Evolutionary conservation across 495 filamentous ascomycete genomes (phyloP).

Genomic region (Rostrohypoxylon terebratum): DNA sequence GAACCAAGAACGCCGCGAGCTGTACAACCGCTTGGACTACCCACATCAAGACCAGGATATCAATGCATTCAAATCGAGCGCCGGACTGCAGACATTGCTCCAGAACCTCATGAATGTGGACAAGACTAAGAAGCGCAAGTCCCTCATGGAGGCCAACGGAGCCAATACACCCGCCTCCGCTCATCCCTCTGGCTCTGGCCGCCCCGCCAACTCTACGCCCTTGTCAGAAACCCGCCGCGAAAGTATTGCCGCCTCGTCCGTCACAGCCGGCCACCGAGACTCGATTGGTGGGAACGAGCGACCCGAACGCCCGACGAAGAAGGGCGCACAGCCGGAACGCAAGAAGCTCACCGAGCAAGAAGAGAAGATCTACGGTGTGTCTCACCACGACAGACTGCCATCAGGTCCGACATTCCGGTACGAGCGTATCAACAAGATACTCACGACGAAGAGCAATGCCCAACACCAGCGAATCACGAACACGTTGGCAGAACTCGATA

Average conservation of each 20-base stretch:
- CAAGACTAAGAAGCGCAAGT: constrained; percentile 83
- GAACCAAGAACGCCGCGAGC: constrained; percentile 86
- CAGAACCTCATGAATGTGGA: constrained; percentile 82
- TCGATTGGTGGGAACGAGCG: constrained; percentile 61
- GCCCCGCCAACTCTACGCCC: constrained; percentile 51
- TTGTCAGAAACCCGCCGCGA: constrained; percentile 61
- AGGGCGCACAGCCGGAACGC: constrained; percentile 65
- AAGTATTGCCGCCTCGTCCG: constrained; percentile 60
- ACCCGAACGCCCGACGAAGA: constrained; percentile 61
- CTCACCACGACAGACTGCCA: constrained; percentile 86
- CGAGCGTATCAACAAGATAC: constrained; percentile 83
- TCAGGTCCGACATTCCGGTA: constrained; percentile 80
- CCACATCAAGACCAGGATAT: constrained; percentile 74
- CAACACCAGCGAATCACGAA: constrained; percentile 84
- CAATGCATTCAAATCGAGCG: constrained; percentile 80
- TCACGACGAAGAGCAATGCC: constrained; percentile 82
- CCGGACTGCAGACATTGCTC: constrained; percentile 81
- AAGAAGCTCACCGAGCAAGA: constrained; percentile 78
- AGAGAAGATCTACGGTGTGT: constrained; percentile 82
- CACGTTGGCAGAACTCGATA: constrained; percentile 80
- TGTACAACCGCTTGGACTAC: constrained; percentile 88
- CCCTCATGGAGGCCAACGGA: constrained; percentile 69
- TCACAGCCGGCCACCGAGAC: constrained; percentile 57
- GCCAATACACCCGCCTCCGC: constrained; percentile 59
- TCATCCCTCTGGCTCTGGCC: constrained; percentile 46